These are phyloP conservation scores for Ilyonectria sp. DNA, from an alignment of 2,329 filamentous ascomycete genomes.

Conservation along the genomic window DNA sequence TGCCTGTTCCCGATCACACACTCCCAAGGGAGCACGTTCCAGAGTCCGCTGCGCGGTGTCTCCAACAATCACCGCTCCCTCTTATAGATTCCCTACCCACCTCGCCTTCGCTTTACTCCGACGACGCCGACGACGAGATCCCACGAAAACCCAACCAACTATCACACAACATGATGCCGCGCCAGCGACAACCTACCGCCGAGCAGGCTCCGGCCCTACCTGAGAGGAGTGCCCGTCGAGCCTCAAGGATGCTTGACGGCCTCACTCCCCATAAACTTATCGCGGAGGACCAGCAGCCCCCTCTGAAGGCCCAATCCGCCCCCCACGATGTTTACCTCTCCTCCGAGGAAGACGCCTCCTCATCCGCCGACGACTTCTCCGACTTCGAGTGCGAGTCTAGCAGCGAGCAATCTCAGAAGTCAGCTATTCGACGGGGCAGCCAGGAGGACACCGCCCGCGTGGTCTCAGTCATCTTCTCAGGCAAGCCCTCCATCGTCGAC, in stretches of 20 bases:
- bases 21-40: constrained; percentile 40
- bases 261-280: constrained; percentile 51
- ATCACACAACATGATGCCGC: constrained; percentile 48
- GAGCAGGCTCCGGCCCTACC: constrained; percentile 62
- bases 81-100: constrained; percentile 48
- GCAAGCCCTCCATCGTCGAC: constrained; percentile 72
- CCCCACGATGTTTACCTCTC: constrained; percentile 76
- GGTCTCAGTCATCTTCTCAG: constrained; percentile 72
- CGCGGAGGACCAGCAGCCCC: constrained; percentile 50
- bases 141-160: constrained; percentile 34
- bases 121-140: constrained; percentile 42
- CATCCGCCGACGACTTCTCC: constrained; percentile 73
- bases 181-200: constrained; percentile 41
- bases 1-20: constrained; percentile 41
- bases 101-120: constrained; percentile 46
- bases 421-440: constrained; percentile 54
- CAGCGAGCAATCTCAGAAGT: constrained; percentile 52
- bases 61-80: constrained; percentile 37
- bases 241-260: constrained; percentile 58
- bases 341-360: constrained; percentile 76
- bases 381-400: constrained; percentile 67
- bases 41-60: constrained; percentile 33
- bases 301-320: constrained; percentile 55
- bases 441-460: constrained; percentile 71
- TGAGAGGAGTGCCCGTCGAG: constrained; percentile 64